These are phyloP conservation scores for Candida morakotiae DNA, from an alignment of 805 yeast species.

Conservation along the genomic window DNA sequence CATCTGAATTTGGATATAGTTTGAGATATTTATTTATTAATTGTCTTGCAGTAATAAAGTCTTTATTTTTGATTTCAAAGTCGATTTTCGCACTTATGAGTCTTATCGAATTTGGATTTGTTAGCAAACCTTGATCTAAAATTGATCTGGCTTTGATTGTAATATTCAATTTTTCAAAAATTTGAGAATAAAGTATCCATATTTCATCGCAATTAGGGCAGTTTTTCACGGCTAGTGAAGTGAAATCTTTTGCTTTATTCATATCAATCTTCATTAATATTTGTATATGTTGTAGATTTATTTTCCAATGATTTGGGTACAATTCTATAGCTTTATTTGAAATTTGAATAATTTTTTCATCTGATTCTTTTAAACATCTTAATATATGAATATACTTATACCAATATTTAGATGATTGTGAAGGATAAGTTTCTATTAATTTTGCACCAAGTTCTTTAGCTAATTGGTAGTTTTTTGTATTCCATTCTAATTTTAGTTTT, in stretches of 20 bases:
- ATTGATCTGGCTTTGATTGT: constrained; percentile 64
- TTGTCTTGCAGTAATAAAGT: constrained; percentile 48
- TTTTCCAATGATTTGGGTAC: constrained; percentile 49
- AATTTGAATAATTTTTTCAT: constrained; percentile 13
- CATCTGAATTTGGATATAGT: constrained; percentile 52
- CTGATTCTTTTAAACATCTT: constrained; percentile 12
- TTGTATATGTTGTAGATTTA: constrained; percentile 64
- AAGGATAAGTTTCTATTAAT: constrained; percentile 13
- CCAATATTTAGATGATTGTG: constrained; percentile 49
- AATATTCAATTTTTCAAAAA: constrained; percentile 44
- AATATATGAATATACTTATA: constrained; percentile 42
- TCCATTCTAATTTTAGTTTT: constrained; percentile 58
- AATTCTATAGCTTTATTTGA: constrained; percentile 43
- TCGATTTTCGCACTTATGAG: constrained; percentile 57
- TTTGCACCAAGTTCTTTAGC: constrained; percentile 32
- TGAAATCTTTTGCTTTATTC: constrained; percentile 43
- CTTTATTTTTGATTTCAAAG: constrained; percentile 52
- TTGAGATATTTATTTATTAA: constrained; percentile 57
- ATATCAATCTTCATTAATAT: constrained; percentile 32
- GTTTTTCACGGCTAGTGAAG: constrained; percentile 44
- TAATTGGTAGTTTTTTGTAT: constrained; percentile 32
- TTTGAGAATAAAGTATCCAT: constrained; percentile 51
- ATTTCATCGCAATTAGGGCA: constrained; percentile 43
- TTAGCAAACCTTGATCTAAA: constrained; percentile 61
- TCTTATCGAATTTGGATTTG: constrained; percentile 44